Evolutionary conservation across 2,329 filamentous ascomycete species (phyloP), one percentile per base, ranked within the genome.

Genomic region (Monosporascus sp.): DNA sequence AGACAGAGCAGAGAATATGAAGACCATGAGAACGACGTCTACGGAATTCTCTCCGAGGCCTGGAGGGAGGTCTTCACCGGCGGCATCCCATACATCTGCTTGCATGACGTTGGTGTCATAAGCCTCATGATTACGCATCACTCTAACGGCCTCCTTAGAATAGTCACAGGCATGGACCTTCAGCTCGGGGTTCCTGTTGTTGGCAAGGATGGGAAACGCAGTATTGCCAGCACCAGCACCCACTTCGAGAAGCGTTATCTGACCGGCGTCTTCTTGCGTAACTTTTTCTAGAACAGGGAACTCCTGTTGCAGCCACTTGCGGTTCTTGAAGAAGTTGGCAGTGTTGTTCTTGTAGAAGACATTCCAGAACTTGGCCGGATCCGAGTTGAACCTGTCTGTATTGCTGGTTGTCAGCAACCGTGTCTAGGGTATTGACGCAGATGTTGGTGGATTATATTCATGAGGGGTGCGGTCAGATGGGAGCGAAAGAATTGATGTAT

Each of bases 271-370:
- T 57, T 83, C 80, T 53, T 79, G 75, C 14, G 88, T 93, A 49
- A 96, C 80, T 54, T 89, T 81, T 24, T 80, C 82, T n/a, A 99
- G 76, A 4, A 97, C 76, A 0, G 94, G 94, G 60, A 99, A 99
- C 70, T 99, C 94, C 70, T 97, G 93, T 59, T 88, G 87, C 35
- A 99, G 76, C 94, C 94, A 99, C 70, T 97, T 97, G 59, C 94
- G 83, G 68, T 99, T 89, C 74, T 99, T 99, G 83, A 99, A 99
- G 74, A 99, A 99, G 67, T 97, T 97, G 64, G 87, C 83, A 20
- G 89, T 89, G 73, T 99, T 97, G 75, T 97, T 96, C 74, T 94
- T 92, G 78, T 99, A 99, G 74, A 99, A 99, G 52, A 88, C 76
- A 66, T 99, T 94, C 94, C 94, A 99, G 90, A 91, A 97, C 71